Evolutionary conservation across 805 yeast genomes (phyloP).

Genomic region (Saccharomycopsis synnaedendra): DNA sequence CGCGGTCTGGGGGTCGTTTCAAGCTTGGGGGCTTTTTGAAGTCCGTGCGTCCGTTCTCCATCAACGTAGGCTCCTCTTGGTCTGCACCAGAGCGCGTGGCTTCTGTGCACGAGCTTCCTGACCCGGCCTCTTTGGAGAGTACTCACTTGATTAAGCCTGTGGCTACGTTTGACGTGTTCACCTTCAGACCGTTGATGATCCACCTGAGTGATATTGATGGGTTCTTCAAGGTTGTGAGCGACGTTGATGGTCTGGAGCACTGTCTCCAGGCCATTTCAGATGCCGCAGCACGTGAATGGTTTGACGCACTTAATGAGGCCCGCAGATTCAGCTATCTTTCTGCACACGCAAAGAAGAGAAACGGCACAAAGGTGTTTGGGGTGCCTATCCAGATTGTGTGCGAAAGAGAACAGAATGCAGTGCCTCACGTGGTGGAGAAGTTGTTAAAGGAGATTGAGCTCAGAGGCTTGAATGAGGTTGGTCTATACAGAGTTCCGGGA

Average conservation of each 20-base stretch:
- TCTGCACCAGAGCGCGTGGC: constrained; percentile 34
- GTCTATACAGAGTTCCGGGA: constrained; percentile 71
- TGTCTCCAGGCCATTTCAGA: constrained; percentile 58
- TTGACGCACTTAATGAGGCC: constrained; percentile 30
- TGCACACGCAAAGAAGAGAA: constrained; percentile 27
- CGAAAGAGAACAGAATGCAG: constrained; percentile 46
- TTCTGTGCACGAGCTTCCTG: constrained; percentile 49
- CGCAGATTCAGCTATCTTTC: constrained; percentile 33
- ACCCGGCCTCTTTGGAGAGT: constrained; percentile 26
- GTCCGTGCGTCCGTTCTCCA: constrained; percentile 46
- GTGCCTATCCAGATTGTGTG: constrained; percentile 74
- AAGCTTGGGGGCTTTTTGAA: constrained; percentile 52
- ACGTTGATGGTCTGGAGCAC: constrained; percentile 37
- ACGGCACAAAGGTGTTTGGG: constrained; percentile 60
- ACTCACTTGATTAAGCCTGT: constrained; percentile 36
- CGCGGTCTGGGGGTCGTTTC: constrained; percentile 23
- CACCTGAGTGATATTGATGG: constrained; percentile 28
- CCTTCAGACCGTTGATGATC: constrained; percentile 26
- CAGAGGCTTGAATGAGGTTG: constrained; percentile 86
- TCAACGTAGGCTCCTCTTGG: constrained; percentile 31
- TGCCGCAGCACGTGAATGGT: constrained; percentile 66
- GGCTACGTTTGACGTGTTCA: constrained; percentile 33
- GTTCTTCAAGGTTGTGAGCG: constrained; percentile 32
- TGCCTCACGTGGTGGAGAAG: constrained; percentile 58
- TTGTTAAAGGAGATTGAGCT: constrained; percentile 67